A percentile compares a stretch with the other conserved stretches of the same genome.
Conservation (phyloP, 2,329 filamentous ascomycete genomes). For the Chaetomium sp. region DNA sequence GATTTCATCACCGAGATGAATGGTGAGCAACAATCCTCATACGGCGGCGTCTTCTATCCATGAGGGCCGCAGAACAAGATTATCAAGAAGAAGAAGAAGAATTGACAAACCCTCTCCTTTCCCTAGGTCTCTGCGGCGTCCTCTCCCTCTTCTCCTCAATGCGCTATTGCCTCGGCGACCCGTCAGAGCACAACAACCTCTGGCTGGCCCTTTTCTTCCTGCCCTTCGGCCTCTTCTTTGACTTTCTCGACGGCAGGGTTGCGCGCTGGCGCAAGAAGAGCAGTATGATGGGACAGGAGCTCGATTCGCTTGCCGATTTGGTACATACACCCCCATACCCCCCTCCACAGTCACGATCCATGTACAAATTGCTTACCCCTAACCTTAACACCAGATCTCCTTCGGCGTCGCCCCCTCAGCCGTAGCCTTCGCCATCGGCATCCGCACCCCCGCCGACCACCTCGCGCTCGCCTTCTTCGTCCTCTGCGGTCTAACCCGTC, state of each 20-base stretch:
- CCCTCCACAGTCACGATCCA: neutral
- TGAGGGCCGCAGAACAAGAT: too few relatives aligned
- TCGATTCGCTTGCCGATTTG: conserved; percentile 91
- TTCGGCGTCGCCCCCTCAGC: conserved; percentile 88
- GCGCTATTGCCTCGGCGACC: conserved; percentile 78
- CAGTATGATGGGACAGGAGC: conserved; percentile 93
- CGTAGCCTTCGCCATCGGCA: conserved; percentile 79
- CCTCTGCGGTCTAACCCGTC: conserved; percentile 83
- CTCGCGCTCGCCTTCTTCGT: conserved; percentile 79
- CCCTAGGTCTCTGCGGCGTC: conserved; percentile 71
- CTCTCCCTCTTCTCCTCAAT: conserved; percentile 95
- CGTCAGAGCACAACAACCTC: conserved; percentile 59
- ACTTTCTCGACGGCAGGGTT: conserved; percentile 96
- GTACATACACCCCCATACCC: conserved; percentile 44
- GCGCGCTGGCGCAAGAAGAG: conserved; percentile 96
- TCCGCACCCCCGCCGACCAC: conserved; percentile 80
- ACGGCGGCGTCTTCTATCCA: too few relatives aligned
- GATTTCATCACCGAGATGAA: conserved; percentile 81
- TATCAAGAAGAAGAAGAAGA: neutral
- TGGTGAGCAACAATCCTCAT: conserved; percentile 39
- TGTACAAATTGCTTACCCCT: neutral
- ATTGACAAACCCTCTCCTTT: neutral
- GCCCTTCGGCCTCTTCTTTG: conserved; percentile 91
- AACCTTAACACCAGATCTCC: conserved; percentile 66
- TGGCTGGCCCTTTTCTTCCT: conserved; percentile 82